phyloP scores from a whole-genome alignment of 2,329 filamentous ascomycete genomes.

The Penicillium sp. region DNA sequence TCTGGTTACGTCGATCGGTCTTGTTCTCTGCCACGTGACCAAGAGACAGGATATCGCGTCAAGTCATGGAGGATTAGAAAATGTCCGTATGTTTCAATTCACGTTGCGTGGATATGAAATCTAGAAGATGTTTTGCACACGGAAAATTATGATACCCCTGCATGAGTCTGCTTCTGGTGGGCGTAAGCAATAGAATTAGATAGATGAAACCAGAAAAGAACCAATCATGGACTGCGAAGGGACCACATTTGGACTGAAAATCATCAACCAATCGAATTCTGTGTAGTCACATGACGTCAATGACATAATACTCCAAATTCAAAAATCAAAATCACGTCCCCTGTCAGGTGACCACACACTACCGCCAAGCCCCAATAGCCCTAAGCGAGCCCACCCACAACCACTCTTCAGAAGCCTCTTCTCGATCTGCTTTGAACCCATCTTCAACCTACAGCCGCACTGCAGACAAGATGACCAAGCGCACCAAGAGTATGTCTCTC shows the following conservation, averaged over 20 bases:
- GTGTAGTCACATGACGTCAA: background rate
- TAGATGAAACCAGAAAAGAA: background rate
- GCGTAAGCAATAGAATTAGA: background rate
- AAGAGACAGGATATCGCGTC: background rate
- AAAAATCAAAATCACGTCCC: background rate
- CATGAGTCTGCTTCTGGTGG: background rate
- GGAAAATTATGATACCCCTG: too few relatives aligned
- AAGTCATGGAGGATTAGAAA: too few relatives aligned
- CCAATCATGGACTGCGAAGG: background rate
- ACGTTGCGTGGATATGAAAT: too few relatives aligned
- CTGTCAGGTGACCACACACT: conserved; percentile 31
- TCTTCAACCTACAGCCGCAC: conserved; percentile 39
- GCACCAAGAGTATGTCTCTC: conserved; percentile 70
- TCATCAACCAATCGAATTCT: background rate
- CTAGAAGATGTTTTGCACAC: too few relatives aligned
- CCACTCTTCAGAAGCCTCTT: conserved; percentile 33
- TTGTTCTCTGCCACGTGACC: background rate
- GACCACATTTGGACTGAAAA: background rate
- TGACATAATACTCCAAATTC: conserved; percentile 2
- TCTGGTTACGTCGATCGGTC: background rate
- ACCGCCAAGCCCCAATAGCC: conserved; percentile 30
- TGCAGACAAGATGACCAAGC: conserved; percentile 80
- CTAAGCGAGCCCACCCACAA: conserved; percentile 44
- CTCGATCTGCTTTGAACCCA: conserved; percentile 37
- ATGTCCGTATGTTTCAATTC: too few relatives aligned